phyloP scores from a whole-genome alignment of 2,329 filamentous ascomycete genomes.

The Lachnellula cervina region DNA sequence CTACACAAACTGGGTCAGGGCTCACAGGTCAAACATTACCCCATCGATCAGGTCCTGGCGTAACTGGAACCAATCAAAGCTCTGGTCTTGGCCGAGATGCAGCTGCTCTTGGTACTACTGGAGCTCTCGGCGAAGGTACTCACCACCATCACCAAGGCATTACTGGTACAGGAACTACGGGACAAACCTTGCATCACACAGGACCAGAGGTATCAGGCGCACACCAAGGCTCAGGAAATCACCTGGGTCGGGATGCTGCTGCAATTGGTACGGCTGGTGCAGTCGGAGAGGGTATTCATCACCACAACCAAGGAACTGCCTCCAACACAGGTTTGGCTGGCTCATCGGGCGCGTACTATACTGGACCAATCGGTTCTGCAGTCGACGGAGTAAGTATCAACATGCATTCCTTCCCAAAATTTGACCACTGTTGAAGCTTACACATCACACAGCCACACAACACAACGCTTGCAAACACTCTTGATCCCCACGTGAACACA shows the following conservation, averaged over 20 bases:
- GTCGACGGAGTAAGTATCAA: conserved; percentile 20
- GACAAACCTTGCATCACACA: too few species aligned
- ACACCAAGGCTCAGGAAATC: not conserved
- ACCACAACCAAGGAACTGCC: conserved; percentile 11
- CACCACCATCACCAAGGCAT: too few species aligned
- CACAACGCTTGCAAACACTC: conserved; percentile 24
- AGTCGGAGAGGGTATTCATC: conserved; percentile 13
- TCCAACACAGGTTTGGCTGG: conserved; percentile 26
- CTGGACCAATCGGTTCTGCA: conserved; percentile 5
- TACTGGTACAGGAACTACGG: too few species aligned
- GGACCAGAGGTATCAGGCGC: too few species aligned
- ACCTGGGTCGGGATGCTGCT: not conserved
- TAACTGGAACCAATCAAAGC: not conserved
- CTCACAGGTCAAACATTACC: conserved; percentile 1
- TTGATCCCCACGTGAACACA: conserved; percentile 24
- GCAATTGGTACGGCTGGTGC: conserved; percentile 13
- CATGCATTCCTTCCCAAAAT: too few species aligned
- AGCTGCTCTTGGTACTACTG: conserved; percentile 16
- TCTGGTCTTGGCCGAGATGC: not conserved
- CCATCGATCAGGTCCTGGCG: not conserved
- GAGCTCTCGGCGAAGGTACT: too few species aligned
- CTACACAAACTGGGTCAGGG: not conserved
- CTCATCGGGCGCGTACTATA: conserved; percentile 29
- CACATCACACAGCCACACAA: conserved; percentile 25
- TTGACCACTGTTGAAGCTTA: not conserved